These are phyloP conservation scores for Hymenoscyphus infarciens DNA, from an alignment of 2,329 filamentous ascomycete species.

Conservation along the genomic window DNA sequence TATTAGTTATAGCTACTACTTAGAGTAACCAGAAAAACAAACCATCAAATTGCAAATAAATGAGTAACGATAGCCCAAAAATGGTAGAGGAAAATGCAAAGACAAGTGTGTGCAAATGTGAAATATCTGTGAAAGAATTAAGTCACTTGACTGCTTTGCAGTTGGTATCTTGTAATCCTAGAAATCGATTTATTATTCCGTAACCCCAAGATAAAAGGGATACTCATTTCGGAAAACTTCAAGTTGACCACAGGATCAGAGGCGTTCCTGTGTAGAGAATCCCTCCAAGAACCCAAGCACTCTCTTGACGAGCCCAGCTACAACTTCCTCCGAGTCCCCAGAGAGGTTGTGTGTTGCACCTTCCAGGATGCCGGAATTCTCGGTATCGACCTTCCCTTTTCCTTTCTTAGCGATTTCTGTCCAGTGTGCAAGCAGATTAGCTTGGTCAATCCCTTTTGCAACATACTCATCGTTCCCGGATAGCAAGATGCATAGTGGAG, in stretches of 20 bases:
- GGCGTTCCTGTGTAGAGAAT: background rate
- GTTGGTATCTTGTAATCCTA: too few relatives aligned
- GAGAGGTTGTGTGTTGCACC: conserved; percentile 51
- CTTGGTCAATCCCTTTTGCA: conserved; percentile 45
- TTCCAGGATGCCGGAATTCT: conserved; percentile 45
- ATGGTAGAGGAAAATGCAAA: too few relatives aligned
- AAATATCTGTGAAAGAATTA: too few relatives aligned
- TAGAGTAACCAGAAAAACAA: too few relatives aligned
- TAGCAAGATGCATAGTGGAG: conserved; percentile 47
- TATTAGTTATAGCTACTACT: too few relatives aligned
- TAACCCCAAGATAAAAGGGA: too few relatives aligned
- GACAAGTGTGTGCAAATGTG: too few relatives aligned
- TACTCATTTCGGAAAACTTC: background rate
- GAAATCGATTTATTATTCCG: too few relatives aligned
- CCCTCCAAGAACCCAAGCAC: conserved; percentile 47
- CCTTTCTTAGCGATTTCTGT: conserved; percentile 40
- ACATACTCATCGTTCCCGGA: conserved; percentile 51
- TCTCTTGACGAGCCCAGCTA: conserved; percentile 46
- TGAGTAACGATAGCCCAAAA: too few relatives aligned
- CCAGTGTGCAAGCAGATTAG: conserved; percentile 47
- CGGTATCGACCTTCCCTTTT: conserved; percentile 46
- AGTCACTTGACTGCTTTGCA: too few relatives aligned
- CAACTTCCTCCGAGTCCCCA: conserved; percentile 43
- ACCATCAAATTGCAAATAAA: too few relatives aligned
- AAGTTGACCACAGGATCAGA: background rate